Percentiles rank a stretch among this genome's conserved stretches.
Conservation (phyloP, 352 stramenopile genomes). For the Stephanocyclus meneghinianus region DNA sequence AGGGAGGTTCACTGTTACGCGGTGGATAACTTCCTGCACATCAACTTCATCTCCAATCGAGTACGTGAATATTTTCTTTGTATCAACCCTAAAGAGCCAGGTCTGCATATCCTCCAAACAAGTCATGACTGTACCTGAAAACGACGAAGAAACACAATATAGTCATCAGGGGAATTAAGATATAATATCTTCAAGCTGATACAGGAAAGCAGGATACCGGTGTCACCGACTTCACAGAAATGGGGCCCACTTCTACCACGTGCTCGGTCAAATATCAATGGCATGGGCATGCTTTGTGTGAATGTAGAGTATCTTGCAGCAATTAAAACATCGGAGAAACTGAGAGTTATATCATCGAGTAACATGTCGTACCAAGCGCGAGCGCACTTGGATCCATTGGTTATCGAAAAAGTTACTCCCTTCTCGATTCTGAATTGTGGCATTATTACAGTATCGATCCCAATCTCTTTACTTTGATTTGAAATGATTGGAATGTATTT, state of each 20-base stretch:
- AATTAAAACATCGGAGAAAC: conserved; percentile 54
- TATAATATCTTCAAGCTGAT: too few relatives aligned
- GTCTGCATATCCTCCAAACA: conserved; percentile 40
- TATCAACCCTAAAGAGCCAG: conserved; percentile 50
- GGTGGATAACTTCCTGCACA: conserved; percentile 5
- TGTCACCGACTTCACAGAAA: conserved; percentile 50
- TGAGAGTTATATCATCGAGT: conserved; percentile 59
- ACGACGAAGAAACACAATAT: not conserved
- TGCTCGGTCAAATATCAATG: conserved; percentile 38
- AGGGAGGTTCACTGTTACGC: conserved; percentile 11
- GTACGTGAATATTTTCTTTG: conserved; percentile 21
- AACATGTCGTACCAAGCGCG: conserved; percentile 49
- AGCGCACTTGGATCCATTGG: conserved; percentile 40
- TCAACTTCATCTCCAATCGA: conserved; percentile 6
- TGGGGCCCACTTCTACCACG: conserved; percentile 12
- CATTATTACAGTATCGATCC: conserved; percentile 34
- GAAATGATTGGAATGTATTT: conserved; percentile 29
- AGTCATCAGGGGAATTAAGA: not conserved
- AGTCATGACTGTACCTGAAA: conserved; percentile 30
- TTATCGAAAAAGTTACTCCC: conserved; percentile 42
- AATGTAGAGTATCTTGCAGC: conserved; percentile 46
- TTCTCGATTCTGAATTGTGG: conserved; percentile 19
- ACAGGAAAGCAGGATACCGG: not conserved
- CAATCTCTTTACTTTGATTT: conserved; percentile 15
- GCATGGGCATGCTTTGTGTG: conserved; percentile 56